Conservation (phyloP, 345 rosid genomes). For the Garcia nutans region DNA sequence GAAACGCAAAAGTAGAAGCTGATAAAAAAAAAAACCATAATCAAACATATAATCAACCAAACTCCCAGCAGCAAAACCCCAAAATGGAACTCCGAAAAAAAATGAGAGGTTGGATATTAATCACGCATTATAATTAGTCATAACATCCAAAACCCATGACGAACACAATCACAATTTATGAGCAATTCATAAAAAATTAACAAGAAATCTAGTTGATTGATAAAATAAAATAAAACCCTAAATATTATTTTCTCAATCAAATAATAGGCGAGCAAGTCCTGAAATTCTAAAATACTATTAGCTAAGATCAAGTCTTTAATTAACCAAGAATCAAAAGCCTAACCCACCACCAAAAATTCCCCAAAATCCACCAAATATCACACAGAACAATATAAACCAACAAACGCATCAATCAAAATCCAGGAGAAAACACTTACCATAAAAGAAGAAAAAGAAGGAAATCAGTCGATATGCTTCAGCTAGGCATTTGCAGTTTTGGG, state of each 20-base stretch:
- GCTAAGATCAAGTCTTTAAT: background rate
- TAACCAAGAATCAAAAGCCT: background rate
- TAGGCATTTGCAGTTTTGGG: conserved; percentile 86
- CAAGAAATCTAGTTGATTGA: background rate
- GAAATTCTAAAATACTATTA: background rate
- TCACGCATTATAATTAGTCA: background rate
- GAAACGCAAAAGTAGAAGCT: background rate
- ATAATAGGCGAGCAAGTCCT: background rate
- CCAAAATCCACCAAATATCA: background rate
- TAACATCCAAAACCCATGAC: background rate
- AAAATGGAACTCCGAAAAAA: background rate
- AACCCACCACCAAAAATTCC: background rate
- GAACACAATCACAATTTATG: background rate
- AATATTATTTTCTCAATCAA: background rate
- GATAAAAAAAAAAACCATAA: background rate
- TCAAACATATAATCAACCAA: background rate
- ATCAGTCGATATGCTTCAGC: background rate
- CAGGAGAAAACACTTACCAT: conserved; percentile 2
- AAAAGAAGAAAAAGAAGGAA: background rate
- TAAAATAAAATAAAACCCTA: background rate
- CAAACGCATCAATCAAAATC: background rate
- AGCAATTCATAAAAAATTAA: background rate
- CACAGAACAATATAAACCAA: background rate
- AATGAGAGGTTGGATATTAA: background rate
- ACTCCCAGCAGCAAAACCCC: background rate